Evolutionary conservation across 148 eudicot genomes (phyloP).

Genomic region (Polygonum aviculare): DNA sequence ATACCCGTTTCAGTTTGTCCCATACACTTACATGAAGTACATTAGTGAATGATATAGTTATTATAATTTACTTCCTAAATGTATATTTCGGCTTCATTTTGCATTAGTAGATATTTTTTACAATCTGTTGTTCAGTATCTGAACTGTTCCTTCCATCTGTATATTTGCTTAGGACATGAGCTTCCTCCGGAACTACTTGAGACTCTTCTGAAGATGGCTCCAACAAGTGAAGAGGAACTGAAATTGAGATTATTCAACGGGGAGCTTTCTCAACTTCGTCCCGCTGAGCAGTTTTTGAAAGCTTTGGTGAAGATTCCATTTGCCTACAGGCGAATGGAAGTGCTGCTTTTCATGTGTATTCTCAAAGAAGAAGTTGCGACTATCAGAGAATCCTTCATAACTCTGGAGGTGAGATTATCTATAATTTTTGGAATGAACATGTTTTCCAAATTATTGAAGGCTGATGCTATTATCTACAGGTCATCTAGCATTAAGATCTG

Average conservation of each 20-base stretch:
- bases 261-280: slow-evolving; percentile 54
- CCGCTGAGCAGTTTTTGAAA: slow-evolving; percentile 77
- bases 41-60: neutral
- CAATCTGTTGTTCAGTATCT: neutral
- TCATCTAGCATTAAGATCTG: neutral
- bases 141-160: neutral
- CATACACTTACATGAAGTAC: neutral
- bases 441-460: neutral
- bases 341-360: slow-evolving; percentile 56
- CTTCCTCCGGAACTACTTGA: slow-evolving; percentile 71
- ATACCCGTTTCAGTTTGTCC: neutral
- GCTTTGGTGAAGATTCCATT: slow-evolving; percentile 61
- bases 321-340: slow-evolving; percentile 57
- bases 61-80: neutral
- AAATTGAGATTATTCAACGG: slow-evolving; percentile 58
- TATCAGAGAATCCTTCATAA: slow-evolving; percentile 44
- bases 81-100: neutral
- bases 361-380: slow-evolving; percentile 49
- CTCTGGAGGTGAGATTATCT: slow-evolving; percentile 43
- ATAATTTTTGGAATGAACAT: neutral
- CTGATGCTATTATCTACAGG: neutral
- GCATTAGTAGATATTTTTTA: neutral
- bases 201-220: slow-evolving; percentile 74
- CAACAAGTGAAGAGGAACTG: slow-evolving; percentile 62
- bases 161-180: slow-evolving; percentile 35